Base-by-base conservation (phyloP, 805 yeast genomes). In the Saturnispora zaruensis region DNA sequence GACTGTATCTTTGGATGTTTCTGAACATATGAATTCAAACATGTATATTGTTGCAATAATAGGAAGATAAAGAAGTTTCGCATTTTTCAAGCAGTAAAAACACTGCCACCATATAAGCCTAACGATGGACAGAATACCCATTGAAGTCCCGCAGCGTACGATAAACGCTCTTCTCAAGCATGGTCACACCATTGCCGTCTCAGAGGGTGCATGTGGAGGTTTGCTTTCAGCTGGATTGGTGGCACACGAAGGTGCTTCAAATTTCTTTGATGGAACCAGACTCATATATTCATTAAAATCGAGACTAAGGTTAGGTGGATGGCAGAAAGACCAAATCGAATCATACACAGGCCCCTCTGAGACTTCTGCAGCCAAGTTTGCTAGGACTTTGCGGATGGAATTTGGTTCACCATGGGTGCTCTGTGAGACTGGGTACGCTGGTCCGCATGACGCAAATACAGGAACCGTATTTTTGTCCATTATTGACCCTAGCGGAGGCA, bases 181-280 rank as follows among this genome's bases (percentile, higher is more conserved):
- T 25, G 65, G 73, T 13, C 81, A 82, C 61, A 84, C 95, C 0
- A 67, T 87, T 21, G 86, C 95, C 0, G 83, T 85, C 1, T 81
- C 90, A 5, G 96, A 87, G 59, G 89, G 90, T 2, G 95, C 96
- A 0, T 87, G 96, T 64, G 96, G 96, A 7, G 96, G 96, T 0
- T 72, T 87, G 14, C 68, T 87, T 6, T 82, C 93, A 3, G 86
- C 95, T 1, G 87, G 85, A 59, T 63, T 87, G 20, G 88, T 88
- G 5, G 77, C 91, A 1, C 79, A 85, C 3, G 90, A 95, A 0
- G 96, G 96, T 4, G 96, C 96, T 0, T 83, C 93, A 8, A 68
- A 74, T 52, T 88, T 84, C 66, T 87, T 83, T 58, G 84, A 85
- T 51, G 96, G 96, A 18, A 90, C 95, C 0, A 81, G 90, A 13